phyloP scores from a whole-genome alignment of 2,329 filamentous ascomycete genomes.

The Aspergillus ruber region DNA sequence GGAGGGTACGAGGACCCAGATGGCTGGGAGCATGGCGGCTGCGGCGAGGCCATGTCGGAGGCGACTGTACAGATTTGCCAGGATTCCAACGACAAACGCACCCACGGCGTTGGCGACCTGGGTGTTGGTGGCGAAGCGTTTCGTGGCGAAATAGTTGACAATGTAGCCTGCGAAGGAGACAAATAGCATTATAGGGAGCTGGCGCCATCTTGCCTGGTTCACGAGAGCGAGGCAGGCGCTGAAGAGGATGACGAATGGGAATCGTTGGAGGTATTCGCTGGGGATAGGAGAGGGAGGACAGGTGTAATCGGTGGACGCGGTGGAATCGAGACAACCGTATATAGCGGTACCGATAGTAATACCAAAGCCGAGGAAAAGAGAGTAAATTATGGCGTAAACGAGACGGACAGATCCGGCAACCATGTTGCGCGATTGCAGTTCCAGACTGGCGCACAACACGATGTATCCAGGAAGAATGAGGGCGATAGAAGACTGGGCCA shows the following conservation, averaged over 20 bases:
- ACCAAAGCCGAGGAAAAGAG: slow-evolving; percentile 65
- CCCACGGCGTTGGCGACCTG: slow-evolving; percentile 75
- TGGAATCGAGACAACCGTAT: slow-evolving; percentile 55
- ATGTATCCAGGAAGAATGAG: slow-evolving; percentile 66
- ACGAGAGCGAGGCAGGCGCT: slow-evolving; percentile 70
- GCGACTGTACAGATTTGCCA: slow-evolving; percentile 74
- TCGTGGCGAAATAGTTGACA: slow-evolving; percentile 69
- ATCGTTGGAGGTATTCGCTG: slow-evolving; percentile 48
- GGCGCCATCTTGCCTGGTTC: slow-evolving; percentile 76
- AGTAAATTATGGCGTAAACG: slow-evolving; percentile 70
- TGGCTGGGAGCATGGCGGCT: slow-evolving; percentile 79
- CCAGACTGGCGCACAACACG: slow-evolving; percentile 56
- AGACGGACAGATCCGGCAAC: slow-evolving; percentile 69
- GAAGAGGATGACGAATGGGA: slow-evolving; percentile 70
- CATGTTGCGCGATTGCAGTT: slow-evolving; percentile 63
- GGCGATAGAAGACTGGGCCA: slow-evolving; percentile 67
- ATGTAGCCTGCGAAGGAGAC: slow-evolving; percentile 71
- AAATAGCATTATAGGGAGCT: slow-evolving; percentile 69
- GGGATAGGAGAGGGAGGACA: slow-evolving; percentile 48
- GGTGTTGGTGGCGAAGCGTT: slow-evolving; percentile 62
- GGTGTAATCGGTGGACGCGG: slow-evolving; percentile 46
- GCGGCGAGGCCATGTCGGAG: slow-evolving; percentile 71
- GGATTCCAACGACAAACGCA: slow-evolving; percentile 70
- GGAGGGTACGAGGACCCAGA: slow-evolving; percentile 65
- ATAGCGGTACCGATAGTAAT: slow-evolving; percentile 62